Evolutionary conservation across 768 basidiomycete genomes (phyloP).

Genomic region (Agaricus blazei): DNA sequence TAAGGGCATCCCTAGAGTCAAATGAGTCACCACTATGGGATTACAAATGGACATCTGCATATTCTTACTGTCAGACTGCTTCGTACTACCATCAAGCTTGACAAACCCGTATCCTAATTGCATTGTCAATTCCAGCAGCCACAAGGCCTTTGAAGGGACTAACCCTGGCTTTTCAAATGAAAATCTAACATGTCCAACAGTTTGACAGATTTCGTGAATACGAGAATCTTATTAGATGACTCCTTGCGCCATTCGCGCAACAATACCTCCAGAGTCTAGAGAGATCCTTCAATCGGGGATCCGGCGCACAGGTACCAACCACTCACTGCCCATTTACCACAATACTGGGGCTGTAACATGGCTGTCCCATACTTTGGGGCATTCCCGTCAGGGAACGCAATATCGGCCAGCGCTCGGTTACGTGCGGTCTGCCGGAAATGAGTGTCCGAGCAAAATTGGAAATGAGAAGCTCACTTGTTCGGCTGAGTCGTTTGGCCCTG

Average conservation of each 20-base stretch:
- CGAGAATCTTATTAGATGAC: slow-evolving; percentile 76
- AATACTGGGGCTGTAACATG: slow-evolving; percentile 59
- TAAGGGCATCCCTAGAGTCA: slow-evolving; percentile 66
- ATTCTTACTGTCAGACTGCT: slow-evolving; percentile 57
- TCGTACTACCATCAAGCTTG: slow-evolving; percentile 76
- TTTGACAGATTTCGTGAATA: slow-evolving; percentile 93
- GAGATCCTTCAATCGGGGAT: neutral
- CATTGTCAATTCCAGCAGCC: neutral
- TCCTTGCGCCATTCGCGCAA: slow-evolving; percentile 66
- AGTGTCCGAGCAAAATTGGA: neutral
- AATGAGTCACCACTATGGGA: neutral
- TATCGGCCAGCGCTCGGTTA: slow-evolving; percentile 54
- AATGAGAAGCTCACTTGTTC: slow-evolving; percentile 49
- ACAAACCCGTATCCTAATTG: slow-evolving; percentile 53
- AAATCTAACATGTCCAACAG: slow-evolving; percentile 81
- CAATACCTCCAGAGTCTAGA: slow-evolving; percentile 60
- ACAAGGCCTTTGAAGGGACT: neutral
- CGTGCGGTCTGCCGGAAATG: slow-evolving; percentile 33
- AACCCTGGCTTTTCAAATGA: slow-evolving; percentile 58
- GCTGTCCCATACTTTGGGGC: slow-evolving; percentile 59
- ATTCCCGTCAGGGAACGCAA: slow-evolving; percentile 56
- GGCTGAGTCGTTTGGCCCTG: slow-evolving; percentile 62
- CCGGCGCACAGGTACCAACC: neutral
- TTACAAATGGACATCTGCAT: neutral
- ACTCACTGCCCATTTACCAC: slow-evolving; percentile 82